Base-by-base conservation (phyloP, 2,329 filamentous ascomycete species). In the Neophaeococcomyces aloes region DNA sequence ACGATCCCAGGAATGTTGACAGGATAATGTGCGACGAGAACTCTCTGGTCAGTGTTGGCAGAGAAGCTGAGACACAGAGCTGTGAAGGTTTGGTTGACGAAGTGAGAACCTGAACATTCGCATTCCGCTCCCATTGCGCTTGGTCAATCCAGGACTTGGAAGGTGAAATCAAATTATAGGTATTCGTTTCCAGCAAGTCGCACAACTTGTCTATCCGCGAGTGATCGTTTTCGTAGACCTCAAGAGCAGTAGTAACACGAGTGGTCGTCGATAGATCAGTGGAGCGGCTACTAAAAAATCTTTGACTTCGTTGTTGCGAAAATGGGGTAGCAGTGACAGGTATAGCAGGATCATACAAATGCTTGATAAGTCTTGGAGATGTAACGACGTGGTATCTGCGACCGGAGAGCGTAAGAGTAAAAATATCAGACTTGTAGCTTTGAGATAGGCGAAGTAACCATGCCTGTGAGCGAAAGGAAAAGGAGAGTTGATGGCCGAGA, bases 141-240 rank as follows among this genome's bases (percentile, higher is more conserved):
- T 80, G 75, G 53, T 83, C 78, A 18, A 82, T 74, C 2, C 70
- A 62, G 14, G 75, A 78, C 6, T 68, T 64, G 29, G 68, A 70
- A 52, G 78, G 79, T 1, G 75, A 76, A 30, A 81, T 68, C 27
- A 83, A 58, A 42, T 75, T 71, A 74, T 64, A 55, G 61, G 46
- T 57, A 62, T 53, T 59, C 61, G 44, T 56, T 60, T 38, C 60
- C 63, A 59, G 57, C 48, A 27, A 14, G 2, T 25, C 13, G 6
- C 18, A 21, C 4, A 42, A n/a, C 29, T 35, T 35, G 10, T 10
- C 25, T 2, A 33, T 8, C 11, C 30, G 30, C 13, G 30, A 4
- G 2, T 6, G 3, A 15, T 42, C 21, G 11, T 3, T 15, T 18
- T n/a, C n/a, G 23, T 34, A 42, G 15, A 30, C 13, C 2, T 11